These are phyloP conservation scores for Podaxis sp. DNA, from an alignment of 768 basidiomycete species.

Conservation along the genomic window DNA sequence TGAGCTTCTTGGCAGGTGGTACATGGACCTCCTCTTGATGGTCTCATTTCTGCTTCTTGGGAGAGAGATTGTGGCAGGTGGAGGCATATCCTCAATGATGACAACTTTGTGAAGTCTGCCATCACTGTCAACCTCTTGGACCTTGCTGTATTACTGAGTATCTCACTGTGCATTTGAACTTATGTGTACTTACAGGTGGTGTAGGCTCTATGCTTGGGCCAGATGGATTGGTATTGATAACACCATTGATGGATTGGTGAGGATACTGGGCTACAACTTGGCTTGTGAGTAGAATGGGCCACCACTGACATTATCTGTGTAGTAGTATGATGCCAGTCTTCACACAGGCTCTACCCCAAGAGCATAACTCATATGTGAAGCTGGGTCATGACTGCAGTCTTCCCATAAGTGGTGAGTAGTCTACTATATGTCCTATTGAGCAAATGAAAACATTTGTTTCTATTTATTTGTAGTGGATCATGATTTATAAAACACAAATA, in stretches of 20 bases:
- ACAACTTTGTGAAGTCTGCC: conserved; percentile 83
- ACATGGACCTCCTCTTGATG: conserved; percentile 70
- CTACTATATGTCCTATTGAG: no score
- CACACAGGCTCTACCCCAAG: no score
- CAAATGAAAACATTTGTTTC: no score
- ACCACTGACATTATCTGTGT: conserved; percentile 68
- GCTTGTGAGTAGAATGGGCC: conserved; percentile 61
- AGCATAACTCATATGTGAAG: no score
- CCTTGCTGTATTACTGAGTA: conserved; percentile 86
- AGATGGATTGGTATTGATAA: conserved; percentile 33
- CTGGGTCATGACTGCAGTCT: no score
- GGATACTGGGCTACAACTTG: conserved; percentile 66
- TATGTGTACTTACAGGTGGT: conserved; percentile 70
- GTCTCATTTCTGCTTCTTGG: conserved; percentile 85
- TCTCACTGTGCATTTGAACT: conserved; percentile 79
- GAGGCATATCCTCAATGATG: conserved; percentile 90
- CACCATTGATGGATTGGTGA: conserved; percentile 52
- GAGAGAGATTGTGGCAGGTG: conserved; percentile 74
- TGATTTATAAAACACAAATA: no score
- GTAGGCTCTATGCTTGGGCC: conserved; percentile 69
- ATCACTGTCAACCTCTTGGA: conserved; percentile 79
- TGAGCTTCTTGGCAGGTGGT: conserved; percentile 61
- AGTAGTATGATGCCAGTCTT: conserved; percentile 23
- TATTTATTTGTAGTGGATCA: no score
- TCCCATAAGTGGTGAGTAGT: no score